Conservation (phyloP, 169 alveolate genomes). For the Theileria sp. region DNA sequence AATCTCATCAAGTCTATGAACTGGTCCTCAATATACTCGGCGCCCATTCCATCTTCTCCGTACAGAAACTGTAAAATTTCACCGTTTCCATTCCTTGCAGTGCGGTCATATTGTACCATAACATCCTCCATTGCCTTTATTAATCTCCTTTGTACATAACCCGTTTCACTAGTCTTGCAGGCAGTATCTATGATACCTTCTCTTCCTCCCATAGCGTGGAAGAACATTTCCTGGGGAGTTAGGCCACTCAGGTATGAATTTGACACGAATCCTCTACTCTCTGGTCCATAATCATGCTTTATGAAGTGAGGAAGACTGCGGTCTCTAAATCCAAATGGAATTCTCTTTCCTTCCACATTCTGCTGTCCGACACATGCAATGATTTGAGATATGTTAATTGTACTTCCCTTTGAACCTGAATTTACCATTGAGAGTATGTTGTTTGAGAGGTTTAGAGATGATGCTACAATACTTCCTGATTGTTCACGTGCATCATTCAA, state of each 20-base stretch:
- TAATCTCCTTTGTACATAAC: conserved; percentile 98
- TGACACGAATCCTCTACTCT: conserved; percentile 97
- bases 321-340: conserved; percentile 96
- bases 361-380: conserved; percentile 99
- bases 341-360: conserved; percentile 99
- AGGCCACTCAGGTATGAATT: conserved; percentile 95
- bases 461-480: conserved; percentile 88
- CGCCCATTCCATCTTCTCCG: conserved; percentile 99
- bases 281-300: conserved; percentile 99
- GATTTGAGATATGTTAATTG: conserved; percentile 95
- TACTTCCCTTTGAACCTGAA: conserved; percentile 96
- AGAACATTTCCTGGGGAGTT: conserved; percentile 98
- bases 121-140: conserved; percentile 99
- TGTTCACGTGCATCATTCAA: conserved; percentile 95
- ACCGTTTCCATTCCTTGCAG: conserved; percentile 95
- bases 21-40: conserved; percentile 98
- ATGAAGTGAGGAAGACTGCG: conserved; percentile 99
- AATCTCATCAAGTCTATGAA: conserved; percentile 87
- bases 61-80: conserved; percentile 96
- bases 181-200: conserved; percentile 99
- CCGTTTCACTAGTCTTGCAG: conserved; percentile 99
- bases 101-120: conserved; percentile 98
- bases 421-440: conserved; percentile 97
- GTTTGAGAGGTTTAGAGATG: conserved; percentile 90
- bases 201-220: conserved; percentile 99